A percentile compares a stretch with the other conserved stretches of the same genome.
Evolutionary conservation across 1,139 yeast species (phyloP).

Genomic region (Arxiozyma heterogenica): DNA sequence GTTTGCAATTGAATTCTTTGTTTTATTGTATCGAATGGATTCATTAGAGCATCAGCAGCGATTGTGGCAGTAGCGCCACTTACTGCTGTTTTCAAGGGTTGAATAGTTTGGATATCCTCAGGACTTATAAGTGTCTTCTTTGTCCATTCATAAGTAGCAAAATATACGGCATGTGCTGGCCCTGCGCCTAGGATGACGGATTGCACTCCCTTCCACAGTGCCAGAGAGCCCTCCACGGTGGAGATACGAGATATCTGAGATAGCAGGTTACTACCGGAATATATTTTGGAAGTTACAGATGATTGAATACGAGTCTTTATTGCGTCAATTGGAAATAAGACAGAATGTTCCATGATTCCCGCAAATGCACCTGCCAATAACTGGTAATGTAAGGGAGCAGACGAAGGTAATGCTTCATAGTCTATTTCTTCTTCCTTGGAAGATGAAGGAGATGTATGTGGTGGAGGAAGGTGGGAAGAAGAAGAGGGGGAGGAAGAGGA

Average conservation of each 20-base stretch:
- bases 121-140: constrained; percentile 36
- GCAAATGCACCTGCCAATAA: constrained; percentile 93
- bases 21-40: constrained; percentile 92
- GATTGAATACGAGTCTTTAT: constrained; percentile 95
- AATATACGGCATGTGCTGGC: constrained; percentile 97
- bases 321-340: constrained; percentile 94
- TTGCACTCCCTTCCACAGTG: constrained; percentile 91
- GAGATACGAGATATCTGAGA: constrained; percentile 65
- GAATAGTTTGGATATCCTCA: constrained; percentile 30
- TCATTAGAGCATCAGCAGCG: constrained; percentile 92
- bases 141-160: constrained; percentile 86
- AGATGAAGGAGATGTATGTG: neutral
- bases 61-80: constrained; percentile 95
- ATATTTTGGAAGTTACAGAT: constrained; percentile 13
- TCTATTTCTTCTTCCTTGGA: constrained; percentile 41
- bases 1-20: constrained; percentile 65
- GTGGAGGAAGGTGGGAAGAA: neutral
- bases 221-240: constrained; percentile 81
- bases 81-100: constrained; percentile 68
- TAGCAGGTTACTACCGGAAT: constrained; percentile 37
- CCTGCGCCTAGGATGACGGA: constrained; percentile 97
- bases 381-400: constrained; percentile 76
- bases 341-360: constrained; percentile 96
- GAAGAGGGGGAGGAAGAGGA: neutral
- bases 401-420: constrained; percentile 86